phyloP scores from a whole-genome alignment of 306 rosid species.

The Carpinus fangiana region DNA sequence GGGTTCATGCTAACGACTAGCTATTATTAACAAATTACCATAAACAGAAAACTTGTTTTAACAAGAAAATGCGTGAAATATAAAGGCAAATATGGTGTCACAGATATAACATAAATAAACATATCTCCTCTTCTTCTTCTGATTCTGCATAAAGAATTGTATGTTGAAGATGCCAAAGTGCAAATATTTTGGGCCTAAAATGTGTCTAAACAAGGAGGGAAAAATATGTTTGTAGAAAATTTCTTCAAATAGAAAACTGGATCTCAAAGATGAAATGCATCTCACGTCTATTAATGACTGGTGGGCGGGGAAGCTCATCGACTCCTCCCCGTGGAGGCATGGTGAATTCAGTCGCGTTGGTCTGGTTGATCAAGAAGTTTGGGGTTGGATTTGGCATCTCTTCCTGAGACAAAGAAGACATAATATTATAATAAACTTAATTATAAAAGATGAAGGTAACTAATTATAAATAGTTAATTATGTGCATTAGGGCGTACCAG shows the following conservation, averaged over 20 bases:
- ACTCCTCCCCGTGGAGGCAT: slow-evolving; percentile 53
- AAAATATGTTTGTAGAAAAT: slow-evolving; percentile 17
- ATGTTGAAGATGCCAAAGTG: slow-evolving; percentile 3
- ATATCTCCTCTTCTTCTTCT: background rate
- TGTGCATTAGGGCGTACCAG: slow-evolving; percentile 41
- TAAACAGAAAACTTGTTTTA: background rate
- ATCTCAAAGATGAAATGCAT: background rate
- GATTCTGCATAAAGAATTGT: background rate
- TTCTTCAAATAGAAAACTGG: background rate
- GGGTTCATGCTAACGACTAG: background rate
- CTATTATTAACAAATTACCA: background rate
- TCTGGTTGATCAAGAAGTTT: slow-evolving; percentile 63
- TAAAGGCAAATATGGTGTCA: background rate
- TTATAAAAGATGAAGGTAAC: background rate
- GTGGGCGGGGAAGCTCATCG: slow-evolving; percentile 78
- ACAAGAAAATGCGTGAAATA: background rate
- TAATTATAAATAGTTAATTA: background rate
- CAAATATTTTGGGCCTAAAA: slow-evolving; percentile 13
- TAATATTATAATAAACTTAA: no score
- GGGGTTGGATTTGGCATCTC: slow-evolving; percentile 72
- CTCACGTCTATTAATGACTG: slow-evolving; percentile 82
- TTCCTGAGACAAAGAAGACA: slow-evolving; percentile 44
- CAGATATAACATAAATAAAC: background rate
- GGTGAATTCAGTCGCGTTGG: slow-evolving; percentile 52
- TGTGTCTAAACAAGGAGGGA: background rate